Conservation (phyloP, 805 yeast species). For the Yamadazyma endophytica region DNA sequence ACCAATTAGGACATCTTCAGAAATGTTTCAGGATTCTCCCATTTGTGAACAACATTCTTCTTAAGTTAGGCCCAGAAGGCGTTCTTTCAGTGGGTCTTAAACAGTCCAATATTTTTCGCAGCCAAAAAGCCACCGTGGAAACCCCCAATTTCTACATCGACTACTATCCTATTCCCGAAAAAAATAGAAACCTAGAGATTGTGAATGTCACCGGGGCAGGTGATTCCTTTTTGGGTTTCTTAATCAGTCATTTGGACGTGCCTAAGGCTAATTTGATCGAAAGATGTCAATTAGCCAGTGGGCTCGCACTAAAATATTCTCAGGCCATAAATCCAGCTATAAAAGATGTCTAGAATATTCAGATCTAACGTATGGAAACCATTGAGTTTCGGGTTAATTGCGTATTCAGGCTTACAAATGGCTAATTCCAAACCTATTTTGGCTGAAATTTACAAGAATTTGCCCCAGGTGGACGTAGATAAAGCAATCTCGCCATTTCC, state of each 20-base stretch:
- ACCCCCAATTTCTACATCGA: constrained; percentile 56
- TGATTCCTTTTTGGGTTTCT: constrained; percentile 69
- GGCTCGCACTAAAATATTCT: constrained; percentile 18
- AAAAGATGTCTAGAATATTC: constrained; percentile 2
- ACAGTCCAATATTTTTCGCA: constrained; percentile 14
- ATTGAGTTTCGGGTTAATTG: too few species aligned
- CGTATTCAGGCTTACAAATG: too few species aligned
- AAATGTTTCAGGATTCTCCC: constrained; percentile 73
- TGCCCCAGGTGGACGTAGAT: constrained; percentile 32
- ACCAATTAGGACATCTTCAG: constrained; percentile 51
- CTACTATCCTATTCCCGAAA: constrained; percentile 47
- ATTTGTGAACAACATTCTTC: constrained; percentile 57
- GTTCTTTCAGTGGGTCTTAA: constrained; percentile 40
- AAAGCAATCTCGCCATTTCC: constrained; percentile 50
- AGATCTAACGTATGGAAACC: neutral
- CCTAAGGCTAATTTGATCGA: constrained; percentile 21
- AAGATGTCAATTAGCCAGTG: constrained; percentile 40
- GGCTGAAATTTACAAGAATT: too few species aligned
- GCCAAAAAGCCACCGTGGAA: constrained; percentile 12
- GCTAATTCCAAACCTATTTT: too few species aligned
- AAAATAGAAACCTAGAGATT: constrained; percentile 29
- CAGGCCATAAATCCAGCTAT: constrained; percentile 25
- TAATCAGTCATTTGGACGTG: constrained; percentile 32
- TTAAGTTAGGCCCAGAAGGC: constrained; percentile 69
- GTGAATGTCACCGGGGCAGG: constrained; percentile 86